Evolutionary conservation across 805 yeast species (phyloP), one percentile per base, ranked within the genome.

Genomic region (Ogataea nakhonphanomensis): DNA sequence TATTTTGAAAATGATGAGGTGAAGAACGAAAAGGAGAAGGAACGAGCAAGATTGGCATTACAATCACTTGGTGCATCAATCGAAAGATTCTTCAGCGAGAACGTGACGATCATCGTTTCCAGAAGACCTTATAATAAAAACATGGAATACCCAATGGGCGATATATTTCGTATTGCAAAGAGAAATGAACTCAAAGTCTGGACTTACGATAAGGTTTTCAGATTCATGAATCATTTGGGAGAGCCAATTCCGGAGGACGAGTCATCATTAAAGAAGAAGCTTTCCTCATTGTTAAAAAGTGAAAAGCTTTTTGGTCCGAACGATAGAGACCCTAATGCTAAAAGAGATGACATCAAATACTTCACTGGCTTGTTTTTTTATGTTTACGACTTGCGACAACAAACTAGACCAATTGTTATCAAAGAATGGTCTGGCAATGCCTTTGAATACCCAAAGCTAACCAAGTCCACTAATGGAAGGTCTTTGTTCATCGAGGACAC

Each of bases 231-330:
- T 45, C 78, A 85, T 59, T 65, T 85, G 52, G 79, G 78, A 35
- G 79, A 54, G 39, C 55, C 62, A 9, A 44, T 57, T 12, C 58
- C 58, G 3, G 58, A 54, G 21, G 56, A 46, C 32, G 57, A 48
- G 30, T 50, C 49, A 1, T 43, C 45, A 23, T 33, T 47, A 29
- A 48, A 51, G n/a, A 51, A 42, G 11, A 58, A 58, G 29, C 63
- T 82, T 33, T 73, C 82, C 3, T 76, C 81, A 35, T 69, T 91
- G 47, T 71, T 91, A 52, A 79, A 81, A 48, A 89, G 87, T 55
- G 99, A 93, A 57, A 86, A 86, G 54, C 64, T 86, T 10, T 80
- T 78, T 58, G 97, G 96, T 9, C 84, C 95, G 0, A 75, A 83
- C 26, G 97, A 90, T 60, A 76, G 95, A 49, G 96, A 90, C 59